Base-by-base conservation (phyloP, 129 eudicot species). In the Scalesia atractyloides region DNA sequence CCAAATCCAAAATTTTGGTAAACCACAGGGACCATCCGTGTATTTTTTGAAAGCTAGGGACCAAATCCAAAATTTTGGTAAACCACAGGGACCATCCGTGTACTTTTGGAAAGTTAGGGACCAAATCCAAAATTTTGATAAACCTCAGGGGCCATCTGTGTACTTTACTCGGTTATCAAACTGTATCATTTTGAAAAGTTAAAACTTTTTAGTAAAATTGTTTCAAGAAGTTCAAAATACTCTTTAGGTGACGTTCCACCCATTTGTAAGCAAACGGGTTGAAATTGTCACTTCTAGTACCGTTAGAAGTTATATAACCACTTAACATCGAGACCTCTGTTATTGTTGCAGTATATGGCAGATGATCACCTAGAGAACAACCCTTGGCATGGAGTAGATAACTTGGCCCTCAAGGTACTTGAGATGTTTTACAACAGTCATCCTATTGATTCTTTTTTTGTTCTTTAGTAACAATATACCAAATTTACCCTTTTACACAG, bases 341-440 rank as follows among this genome's bases (percentile, higher is more conserved):
- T 72, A 56, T 37, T n/a, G 68, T 58, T 69, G 56, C 91, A 95
- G 99, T 95, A 88, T 80, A 86, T 95, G 88, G 96, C 94, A 70
- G 99, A 95, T 85, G 84, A 83, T 64, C 88, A 76, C 76, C 73
- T 76, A 4, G 96, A 82, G 84, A 95, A 95, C 73, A 75, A 81
- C 78, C 99, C 99, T 47, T 90, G 97, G 97, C 96, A 90, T 74
- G 94, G 91, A 74, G 96, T 90, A 68, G 91, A 90, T 69, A 89
- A 81, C 22, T 82, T 82, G 82, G 86, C 93, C 20, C 89, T 93
- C 71, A 93, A 93, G 98, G 98, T 93, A 85, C 18, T 48, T 77
- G 68, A 69, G 41, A 13, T 65, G 66, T n/a, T 15, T 2, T 65
- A 65, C 64, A 65, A 74, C 26, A 22, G 12, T 64, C 57, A 50